A percentile compares a stretch with the other conserved stretches of the same genome.
Conservation (phyloP, 805 yeast species). For the Cyberlindnera amylophila region DNA sequence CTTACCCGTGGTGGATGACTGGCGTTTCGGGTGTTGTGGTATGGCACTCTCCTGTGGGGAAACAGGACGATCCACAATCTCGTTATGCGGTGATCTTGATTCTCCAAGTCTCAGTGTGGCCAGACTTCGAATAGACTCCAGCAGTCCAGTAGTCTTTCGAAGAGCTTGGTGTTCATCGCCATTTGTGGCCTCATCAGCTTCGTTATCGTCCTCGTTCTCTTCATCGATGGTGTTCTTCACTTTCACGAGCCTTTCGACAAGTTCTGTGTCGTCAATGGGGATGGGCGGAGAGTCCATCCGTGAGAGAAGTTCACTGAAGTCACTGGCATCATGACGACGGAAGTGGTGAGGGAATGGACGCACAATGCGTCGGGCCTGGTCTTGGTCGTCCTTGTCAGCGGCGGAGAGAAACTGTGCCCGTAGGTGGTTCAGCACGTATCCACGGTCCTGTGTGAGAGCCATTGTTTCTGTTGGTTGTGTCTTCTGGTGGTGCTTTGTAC, state of each 20-base stretch:
- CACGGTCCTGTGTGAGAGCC: slow-evolving; percentile 17
- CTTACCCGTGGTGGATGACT: slow-evolving; percentile 10
- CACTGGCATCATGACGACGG: slow-evolving; percentile 3
- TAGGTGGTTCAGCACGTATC: slow-evolving; percentile 18
- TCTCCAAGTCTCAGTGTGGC: slow-evolving; percentile 14
- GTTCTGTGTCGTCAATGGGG: slow-evolving; percentile 27
- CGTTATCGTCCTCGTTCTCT: slow-evolving; percentile 12
- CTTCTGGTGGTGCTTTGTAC: not conserved
- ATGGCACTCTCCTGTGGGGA: too few species aligned
- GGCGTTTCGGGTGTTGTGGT: not conserved
- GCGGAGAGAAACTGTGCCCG: slow-evolving; percentile 21
- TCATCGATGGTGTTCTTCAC: slow-evolving; percentile 10
- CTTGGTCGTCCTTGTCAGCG: slow-evolving; percentile 25
- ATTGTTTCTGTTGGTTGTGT: slow-evolving; percentile 8
- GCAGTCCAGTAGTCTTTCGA: slow-evolving; percentile 7
- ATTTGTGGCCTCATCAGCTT: slow-evolving; percentile 2
- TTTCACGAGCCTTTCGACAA: slow-evolving; percentile 7
- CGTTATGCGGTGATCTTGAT: not conserved
- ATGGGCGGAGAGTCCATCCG: slow-evolving; percentile 29
- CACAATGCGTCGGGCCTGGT: slow-evolving; percentile 24
- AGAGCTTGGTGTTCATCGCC: not conserved
- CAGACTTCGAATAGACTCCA: slow-evolving; percentile 12
- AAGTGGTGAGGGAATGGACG: slow-evolving; percentile 16
- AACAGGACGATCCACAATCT: not conserved
- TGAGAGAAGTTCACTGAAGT: slow-evolving; percentile 14